Base-by-base conservation (phyloP, 2,329 filamentous ascomycete species). In the Helotiales sp. region DNA sequence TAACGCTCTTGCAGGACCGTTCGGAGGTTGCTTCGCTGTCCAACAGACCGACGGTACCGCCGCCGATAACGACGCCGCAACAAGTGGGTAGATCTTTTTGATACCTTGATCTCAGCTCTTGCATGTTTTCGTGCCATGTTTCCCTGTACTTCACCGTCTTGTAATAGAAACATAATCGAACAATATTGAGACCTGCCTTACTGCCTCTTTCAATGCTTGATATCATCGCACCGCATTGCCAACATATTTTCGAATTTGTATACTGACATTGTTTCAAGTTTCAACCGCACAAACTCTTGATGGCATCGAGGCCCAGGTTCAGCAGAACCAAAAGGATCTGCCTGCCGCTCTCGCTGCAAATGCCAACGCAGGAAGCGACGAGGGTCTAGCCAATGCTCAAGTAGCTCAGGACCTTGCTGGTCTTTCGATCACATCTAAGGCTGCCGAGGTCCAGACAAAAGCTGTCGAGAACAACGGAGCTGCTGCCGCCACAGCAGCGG, bases 21-120 rank as follows among this genome's bases (percentile, higher is more conserved):
- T 85, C 55, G 80, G 80, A 40, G 79, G 82, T 49, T 85, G 83
- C 70, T 80, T 85, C 67, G 73, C 81, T 2, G 77, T 85, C 17
- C 79, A 84, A 69, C 83, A 86, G 66, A 72, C 73, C 24, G 82
- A 84, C 62, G 67, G 65, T 10, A 63, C 69, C 0, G 60, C 75
- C 40, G 75, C 69, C 42, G 68, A 66, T 56, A 81, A 82, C 71
- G 75, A 70, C 0, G 71, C 78, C 2, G 67, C 71, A 46, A 73
- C 71, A 49, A 55, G 40, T 50, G 29, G 27, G 33, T 38, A 42
- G 24, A 52, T 27, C 25, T 31, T 19, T 40, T 36, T 19, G 22
- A 50, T 50, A 50, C 25, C 17, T 17, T 7, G 46, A 51, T 48
- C 31, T 48, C 25, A 48, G 27, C 19, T 4, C 31, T 34, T 36